Conservation (phyloP, 805 yeast species). For the Millerozyma acaciae region DNA sequence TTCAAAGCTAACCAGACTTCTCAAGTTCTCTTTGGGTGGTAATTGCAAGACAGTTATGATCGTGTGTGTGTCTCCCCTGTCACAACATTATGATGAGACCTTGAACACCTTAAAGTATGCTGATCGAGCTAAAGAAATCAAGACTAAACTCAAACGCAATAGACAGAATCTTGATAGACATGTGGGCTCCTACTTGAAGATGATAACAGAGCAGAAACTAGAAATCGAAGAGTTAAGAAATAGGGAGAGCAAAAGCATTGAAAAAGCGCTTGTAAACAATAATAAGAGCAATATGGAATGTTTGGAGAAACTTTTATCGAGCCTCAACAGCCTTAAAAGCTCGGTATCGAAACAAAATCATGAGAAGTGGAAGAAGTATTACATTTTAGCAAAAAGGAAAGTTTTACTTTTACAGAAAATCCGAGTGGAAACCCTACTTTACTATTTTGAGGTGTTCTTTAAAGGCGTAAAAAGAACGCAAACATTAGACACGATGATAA, state of each 20-base stretch:
- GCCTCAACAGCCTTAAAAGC: slow-evolving; percentile 37
- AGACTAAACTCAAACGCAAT: slow-evolving; percentile 73
- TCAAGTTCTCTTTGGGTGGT: slow-evolving; percentile 89
- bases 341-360: slow-evolving; percentile 42
- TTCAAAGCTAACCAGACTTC: slow-evolving; percentile 79
- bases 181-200: slow-evolving; percentile 77
- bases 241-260: slow-evolving; percentile 46
- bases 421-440: slow-evolving; percentile 28
- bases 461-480: slow-evolving; percentile 13
- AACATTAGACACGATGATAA: slow-evolving; percentile 14
- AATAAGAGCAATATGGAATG: slow-evolving; percentile 36
- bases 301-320: slow-evolving; percentile 35
- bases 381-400: slow-evolving; percentile 45
- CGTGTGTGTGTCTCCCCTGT: slow-evolving; percentile 87
- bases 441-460: slow-evolving; percentile 14
- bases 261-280: slow-evolving; percentile 32
- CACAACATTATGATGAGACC: slow-evolving; percentile 88
- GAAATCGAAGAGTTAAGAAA: slow-evolving; percentile 66
- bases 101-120: slow-evolving; percentile 89
- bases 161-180: slow-evolving; percentile 74
- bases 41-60: slow-evolving; percentile 95
- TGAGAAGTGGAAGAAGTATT: slow-evolving; percentile 41
- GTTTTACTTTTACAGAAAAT: slow-evolving; percentile 40
- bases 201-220: slow-evolving; percentile 75
- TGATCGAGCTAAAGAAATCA: slow-evolving; percentile 84